Base-by-base conservation (phyloP, 352 stramenopile species). In the Pseudoperonospora humuli region DNA sequence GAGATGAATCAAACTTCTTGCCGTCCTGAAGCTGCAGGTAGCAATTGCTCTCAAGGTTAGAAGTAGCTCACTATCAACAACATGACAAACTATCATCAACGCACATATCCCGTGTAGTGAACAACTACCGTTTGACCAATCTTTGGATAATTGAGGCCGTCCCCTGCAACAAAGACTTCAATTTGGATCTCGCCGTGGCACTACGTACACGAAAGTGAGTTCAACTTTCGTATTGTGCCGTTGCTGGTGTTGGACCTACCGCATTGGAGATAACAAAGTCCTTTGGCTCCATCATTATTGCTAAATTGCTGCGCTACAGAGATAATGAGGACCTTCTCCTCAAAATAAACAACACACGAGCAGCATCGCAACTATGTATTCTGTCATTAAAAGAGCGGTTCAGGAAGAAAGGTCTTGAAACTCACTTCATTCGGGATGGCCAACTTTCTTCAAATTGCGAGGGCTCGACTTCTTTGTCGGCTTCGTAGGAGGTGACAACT, bases 141-240 rank as follows among this genome's bases (percentile, higher is more conserved):
- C n/a, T n/a, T n/a, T n/a, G n/a, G n/a, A n/a, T n/a, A n/a, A n/a
- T n/a, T n/a, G n/a, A n/a, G n/a, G n/a, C n/a, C n/a, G n/a, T n/a
- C n/a, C n/a, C n/a, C n/a, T n/a, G n/a, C n/a, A n/a, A n/a, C n/a
- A n/a, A n/a, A n/a, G n/a, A 95, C 86, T 51, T 94, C 84, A 7
- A 95, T 76, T 46, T 87, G 76, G 20, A 95, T 82, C 43, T 92
- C 73, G 5, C 78, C 69, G 29, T 61, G 44, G 19, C 70, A 75
- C 74, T 85, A 43, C 5, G 6, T 27, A 27, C 6, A 27, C 7
- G 24, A n/a, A n/a, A n/a, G n/a, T n/a, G n/a, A n/a, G n/a, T n/a
- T n/a, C n/a, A n/a, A n/a, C n/a, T n/a, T n/a, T n/a, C n/a, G n/a
- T n/a, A n/a, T n/a, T n/a, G n/a, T n/a, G n/a, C n/a, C n/a, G n/a